phyloP scores from a whole-genome alignment of 768 basidiomycete genomes.

The Lactarius akahatsu region DNA sequence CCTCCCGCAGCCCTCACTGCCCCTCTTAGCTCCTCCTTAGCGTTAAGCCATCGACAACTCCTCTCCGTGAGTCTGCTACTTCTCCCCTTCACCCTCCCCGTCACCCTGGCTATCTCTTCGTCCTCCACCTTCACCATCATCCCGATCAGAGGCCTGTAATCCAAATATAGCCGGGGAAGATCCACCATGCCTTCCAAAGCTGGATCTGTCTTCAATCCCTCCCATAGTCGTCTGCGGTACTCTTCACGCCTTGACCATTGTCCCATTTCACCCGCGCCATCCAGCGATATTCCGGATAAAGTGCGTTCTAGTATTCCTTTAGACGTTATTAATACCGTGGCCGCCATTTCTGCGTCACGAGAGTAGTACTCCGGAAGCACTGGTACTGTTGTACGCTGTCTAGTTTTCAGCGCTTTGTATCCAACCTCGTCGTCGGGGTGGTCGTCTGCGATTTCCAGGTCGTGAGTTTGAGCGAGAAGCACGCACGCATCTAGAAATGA shows the following conservation, averaged over 20 bases:
- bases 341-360: constrained; percentile 20
- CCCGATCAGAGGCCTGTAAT: constrained; percentile 70
- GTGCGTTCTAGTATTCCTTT: constrained; percentile 12
- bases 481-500: constrained; percentile 27
- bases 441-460: constrained; percentile 15
- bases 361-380: constrained; percentile 25
- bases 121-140: constrained; percentile 70
- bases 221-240: constrained; percentile 30
- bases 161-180: constrained; percentile 51
- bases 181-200: constrained; percentile 35
- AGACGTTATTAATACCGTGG: constrained; percentile 10
- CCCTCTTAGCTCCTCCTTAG: constrained; percentile 38
- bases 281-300: constrained; percentile 8
- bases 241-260: constrained; percentile 18
- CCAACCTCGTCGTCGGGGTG: constrained; percentile 58
- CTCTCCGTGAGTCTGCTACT: constrained; percentile 51
- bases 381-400: constrained; percentile 17
- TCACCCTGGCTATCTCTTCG: constrained; percentile 38
- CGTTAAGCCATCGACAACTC: constrained; percentile 45
- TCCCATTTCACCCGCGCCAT: constrained; percentile 3
- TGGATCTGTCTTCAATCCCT: constrained; percentile 51
- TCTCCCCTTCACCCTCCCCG: constrained; percentile 27
- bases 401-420: constrained; percentile 32
- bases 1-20: constrained; percentile 27
- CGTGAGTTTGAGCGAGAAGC: constrained; percentile 10